These are phyloP conservation scores for Chlamydomonas urium DNA, from an alignment of 139 green algal species.

Conservation along the genomic window DNA sequence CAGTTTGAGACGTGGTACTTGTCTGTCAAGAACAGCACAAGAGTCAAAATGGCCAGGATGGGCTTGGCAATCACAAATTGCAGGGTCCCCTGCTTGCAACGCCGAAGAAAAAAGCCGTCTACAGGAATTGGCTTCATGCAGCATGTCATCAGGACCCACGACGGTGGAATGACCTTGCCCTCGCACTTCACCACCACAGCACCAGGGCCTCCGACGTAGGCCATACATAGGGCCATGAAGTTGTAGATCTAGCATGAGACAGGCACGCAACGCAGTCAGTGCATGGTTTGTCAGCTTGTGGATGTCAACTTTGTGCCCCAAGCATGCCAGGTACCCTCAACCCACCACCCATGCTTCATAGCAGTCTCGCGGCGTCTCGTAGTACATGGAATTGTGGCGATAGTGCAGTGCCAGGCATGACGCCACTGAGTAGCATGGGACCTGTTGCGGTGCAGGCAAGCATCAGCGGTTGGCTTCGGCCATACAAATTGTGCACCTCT, in stretches of 20 bases:
- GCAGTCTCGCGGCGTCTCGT: conserved; percentile 86
- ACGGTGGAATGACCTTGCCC: conserved; percentile 78
- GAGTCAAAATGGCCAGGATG: conserved; percentile 70
- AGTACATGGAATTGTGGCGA: conserved; percentile 58
- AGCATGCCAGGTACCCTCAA: no score
- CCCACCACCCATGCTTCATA: conserved; percentile 88
- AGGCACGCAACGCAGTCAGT: neutral
- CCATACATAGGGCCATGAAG: conserved; percentile 90
- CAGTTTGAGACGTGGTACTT: conserved; percentile 84
- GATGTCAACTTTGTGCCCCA: no score
- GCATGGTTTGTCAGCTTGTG: no score
- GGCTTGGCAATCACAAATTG: conserved; percentile 98
- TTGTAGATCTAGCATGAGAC: conserved; percentile 83
- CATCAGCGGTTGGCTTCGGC: no score
- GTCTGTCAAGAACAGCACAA: conserved; percentile 72
- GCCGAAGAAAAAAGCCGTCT: conserved; percentile 76
- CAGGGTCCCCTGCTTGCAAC: conserved; percentile 82
- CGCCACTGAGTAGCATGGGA: neutral
- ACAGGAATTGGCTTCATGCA: conserved; percentile 81
- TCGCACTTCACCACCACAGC: conserved; percentile 82
- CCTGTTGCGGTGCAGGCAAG: neutral
- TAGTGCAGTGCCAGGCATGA: neutral
- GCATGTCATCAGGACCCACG: conserved; percentile 79
- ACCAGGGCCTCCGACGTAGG: conserved; percentile 92
- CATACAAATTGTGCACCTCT: no score